Conservation (phyloP, 1,139 yeast genomes). For the Debaryomyces udenii region DNA sequence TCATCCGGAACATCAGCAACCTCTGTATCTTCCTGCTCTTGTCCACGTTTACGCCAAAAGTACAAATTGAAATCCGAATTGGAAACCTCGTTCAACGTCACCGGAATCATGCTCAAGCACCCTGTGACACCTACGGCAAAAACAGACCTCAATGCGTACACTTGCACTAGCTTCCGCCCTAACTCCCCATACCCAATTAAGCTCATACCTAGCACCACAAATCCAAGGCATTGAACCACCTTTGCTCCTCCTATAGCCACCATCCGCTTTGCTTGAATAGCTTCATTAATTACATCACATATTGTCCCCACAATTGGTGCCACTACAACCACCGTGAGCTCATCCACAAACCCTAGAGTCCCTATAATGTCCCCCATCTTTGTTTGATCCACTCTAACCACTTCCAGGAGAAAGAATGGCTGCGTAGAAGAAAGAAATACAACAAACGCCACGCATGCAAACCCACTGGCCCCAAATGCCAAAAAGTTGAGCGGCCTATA, state of each 20-base stretch:
- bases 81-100: constrained; percentile 55
- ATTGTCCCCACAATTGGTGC: constrained; percentile 69
- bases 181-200: constrained; percentile 52
- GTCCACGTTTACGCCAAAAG: constrained; percentile 25
- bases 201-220: constrained; percentile 49
- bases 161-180: constrained; percentile 37
- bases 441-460: constrained; percentile 59
- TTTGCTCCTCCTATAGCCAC: constrained; percentile 50
- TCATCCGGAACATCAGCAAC: too few species aligned
- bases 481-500: constrained; percentile 23
- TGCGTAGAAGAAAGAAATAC: constrained; percentile 73
- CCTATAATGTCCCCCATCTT: constrained; percentile 63
- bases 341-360: constrained; percentile 64
- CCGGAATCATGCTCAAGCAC: constrained; percentile 53
- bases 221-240: constrained; percentile 52
- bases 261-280: constrained; percentile 10
- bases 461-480: constrained; percentile 38
- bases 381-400: constrained; percentile 44
- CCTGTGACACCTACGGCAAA: constrained; percentile 64
- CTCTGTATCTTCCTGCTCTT: too few species aligned
- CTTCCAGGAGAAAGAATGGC: constrained; percentile 64
- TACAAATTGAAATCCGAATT: constrained; percentile 45
- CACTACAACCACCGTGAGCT: constrained; percentile 52
- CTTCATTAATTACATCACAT: constrained; percentile 51
- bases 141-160: constrained; percentile 52